phyloP scores from a whole-genome alignment of 2,329 filamentous ascomycete genomes.

The Ilyonectria mors-panacis region DNA sequence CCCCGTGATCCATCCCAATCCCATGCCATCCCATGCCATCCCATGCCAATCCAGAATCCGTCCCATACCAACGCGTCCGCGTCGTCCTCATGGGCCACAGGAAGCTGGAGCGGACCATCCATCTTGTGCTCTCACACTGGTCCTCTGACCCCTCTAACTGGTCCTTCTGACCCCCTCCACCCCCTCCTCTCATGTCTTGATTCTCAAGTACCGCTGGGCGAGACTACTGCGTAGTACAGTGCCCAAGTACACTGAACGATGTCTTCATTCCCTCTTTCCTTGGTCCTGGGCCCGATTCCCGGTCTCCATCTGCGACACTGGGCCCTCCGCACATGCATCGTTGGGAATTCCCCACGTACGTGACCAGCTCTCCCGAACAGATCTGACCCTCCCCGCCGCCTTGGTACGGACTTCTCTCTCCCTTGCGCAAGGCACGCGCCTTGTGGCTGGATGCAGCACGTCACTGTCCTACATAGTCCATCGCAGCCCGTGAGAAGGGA shows the following conservation, averaged over 20 bases:
- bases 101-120: constrained; percentile 31
- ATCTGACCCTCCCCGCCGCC: constrained; percentile 15
- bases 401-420: neutral
- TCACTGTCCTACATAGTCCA: neutral
- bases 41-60: constrained; percentile 30
- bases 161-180: constrained; percentile 42
- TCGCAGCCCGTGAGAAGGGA: too few relatives aligned
- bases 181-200: neutral
- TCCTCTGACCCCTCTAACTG: constrained; percentile 40
- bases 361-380: constrained; percentile 21
- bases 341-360: constrained; percentile 38
- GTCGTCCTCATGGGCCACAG: constrained; percentile 32
- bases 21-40: constrained; percentile 22
- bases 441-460: constrained; percentile 12
- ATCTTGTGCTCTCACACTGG: constrained; percentile 16
- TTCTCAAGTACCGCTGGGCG: neutral
- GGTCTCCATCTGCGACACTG: constrained; percentile 26
- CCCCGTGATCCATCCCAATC: neutral
- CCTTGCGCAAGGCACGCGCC: constrained; percentile 3
- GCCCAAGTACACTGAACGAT: neutral
- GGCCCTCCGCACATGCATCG: constrained; percentile 26
- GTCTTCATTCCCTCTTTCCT: constrained; percentile 20
- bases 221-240: neutral
- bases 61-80: constrained; percentile 38
- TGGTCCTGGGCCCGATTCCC: constrained; percentile 7